These are phyloP conservation scores for Centaurea solstitialis DNA, from an alignment of 129 eudicot species.

Conservation along the genomic window DNA sequence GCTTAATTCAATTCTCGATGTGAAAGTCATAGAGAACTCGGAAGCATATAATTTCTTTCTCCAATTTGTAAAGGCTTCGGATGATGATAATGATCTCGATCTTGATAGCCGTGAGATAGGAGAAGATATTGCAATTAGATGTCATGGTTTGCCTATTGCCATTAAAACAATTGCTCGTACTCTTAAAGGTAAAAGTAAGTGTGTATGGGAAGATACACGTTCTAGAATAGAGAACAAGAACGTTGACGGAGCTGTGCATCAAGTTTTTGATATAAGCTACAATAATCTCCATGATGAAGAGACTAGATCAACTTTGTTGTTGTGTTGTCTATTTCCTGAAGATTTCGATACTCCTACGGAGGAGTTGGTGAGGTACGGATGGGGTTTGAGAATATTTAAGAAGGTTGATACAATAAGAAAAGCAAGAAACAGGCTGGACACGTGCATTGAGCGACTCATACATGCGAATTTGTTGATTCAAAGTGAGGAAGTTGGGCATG, in stretches of 20 bases:
- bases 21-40: neutral
- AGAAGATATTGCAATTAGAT: neutral
- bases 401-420: too few relatives aligned
- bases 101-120: neutral
- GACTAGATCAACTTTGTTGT: neutral
- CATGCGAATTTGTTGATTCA: neutral
- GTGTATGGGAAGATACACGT: neutral
- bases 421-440: neutral
- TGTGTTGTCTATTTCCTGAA: slow-evolving; percentile 6
- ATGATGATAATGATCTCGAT: neutral
- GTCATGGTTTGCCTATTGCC: slow-evolving; percentile 8
- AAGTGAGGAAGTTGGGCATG: neutral
- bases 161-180: neutral
- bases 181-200: neutral
- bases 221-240: neutral
- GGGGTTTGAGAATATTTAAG: neutral
- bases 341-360: neutral
- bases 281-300: neutral
- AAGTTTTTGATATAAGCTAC: slow-evolving; percentile 7
- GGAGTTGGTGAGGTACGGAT: neutral
- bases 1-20: neutral
- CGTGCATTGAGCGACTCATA: neutral
- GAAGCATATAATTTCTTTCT: neutral
- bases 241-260: neutral
- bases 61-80: neutral